Conservation (phyloP, 2,329 filamentous ascomycete genomes). For the Aspergillus uvarum region DNA sequence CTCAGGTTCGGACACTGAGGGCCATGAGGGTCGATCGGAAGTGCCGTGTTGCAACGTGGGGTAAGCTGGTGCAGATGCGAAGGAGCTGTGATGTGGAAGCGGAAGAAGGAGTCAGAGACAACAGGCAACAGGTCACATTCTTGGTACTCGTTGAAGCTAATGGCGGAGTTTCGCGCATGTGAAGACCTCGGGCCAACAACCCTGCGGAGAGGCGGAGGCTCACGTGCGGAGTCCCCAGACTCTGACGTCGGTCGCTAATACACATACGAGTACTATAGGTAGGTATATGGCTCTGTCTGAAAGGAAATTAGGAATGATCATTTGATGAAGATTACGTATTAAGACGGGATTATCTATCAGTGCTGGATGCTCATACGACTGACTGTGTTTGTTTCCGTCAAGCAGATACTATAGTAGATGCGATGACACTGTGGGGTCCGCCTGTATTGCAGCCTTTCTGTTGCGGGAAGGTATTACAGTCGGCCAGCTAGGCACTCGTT, state of each 20-base stretch:
- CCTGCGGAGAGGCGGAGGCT: constrained; percentile 17
- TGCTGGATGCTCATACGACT: too few relatives aligned
- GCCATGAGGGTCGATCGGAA: constrained; percentile 18
- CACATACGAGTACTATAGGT: not conserved
- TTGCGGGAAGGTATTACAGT: too few relatives aligned
- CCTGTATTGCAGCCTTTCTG: too few relatives aligned
- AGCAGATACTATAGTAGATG: too few relatives aligned
- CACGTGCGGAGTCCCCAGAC: constrained; percentile 24
- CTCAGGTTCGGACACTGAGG: constrained; percentile 15
- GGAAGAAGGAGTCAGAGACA: constrained; percentile 2
- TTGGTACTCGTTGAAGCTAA: constrained; percentile 12
- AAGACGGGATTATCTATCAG: too few relatives aligned
- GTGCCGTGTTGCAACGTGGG: constrained; percentile 4
- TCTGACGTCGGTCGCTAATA: not conserved
- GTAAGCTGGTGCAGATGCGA: constrained; percentile 3
- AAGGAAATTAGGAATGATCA: too few relatives aligned
- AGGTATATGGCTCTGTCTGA: too few relatives aligned
- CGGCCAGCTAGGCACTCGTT: too few relatives aligned
- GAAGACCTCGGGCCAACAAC: constrained; percentile 26
- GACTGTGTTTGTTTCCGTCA: too few relatives aligned
- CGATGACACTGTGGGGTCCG: too few relatives aligned
- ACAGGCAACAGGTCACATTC: constrained; percentile 16
- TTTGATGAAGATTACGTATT: too few relatives aligned
- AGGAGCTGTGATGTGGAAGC: not conserved
- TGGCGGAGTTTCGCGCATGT: constrained; percentile 19